Conservation (phyloP, 2,329 filamentous ascomycete species). For the Diaporthe vexans region DNA sequence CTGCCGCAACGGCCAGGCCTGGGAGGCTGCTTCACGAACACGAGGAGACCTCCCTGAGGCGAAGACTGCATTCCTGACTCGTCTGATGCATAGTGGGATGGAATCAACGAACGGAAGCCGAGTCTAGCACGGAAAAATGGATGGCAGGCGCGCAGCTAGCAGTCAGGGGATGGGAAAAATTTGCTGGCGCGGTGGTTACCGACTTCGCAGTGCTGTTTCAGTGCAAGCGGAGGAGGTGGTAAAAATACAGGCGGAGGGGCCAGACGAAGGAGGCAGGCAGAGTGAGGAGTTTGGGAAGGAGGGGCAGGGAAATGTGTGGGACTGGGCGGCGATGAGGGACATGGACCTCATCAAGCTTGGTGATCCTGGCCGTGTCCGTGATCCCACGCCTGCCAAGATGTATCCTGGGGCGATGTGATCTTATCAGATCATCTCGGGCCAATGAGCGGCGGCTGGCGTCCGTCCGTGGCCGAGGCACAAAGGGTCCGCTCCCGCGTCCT, state of each 20-base stretch:
- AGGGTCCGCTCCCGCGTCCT: slow-evolving; percentile 21
- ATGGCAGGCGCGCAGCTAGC: neutral
- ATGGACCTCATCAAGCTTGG: slow-evolving; percentile 29
- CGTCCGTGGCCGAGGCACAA: slow-evolving; percentile 20
- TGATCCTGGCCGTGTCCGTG: slow-evolving; percentile 25
- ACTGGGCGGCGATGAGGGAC: slow-evolving; percentile 13
- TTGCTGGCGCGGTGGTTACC: slow-evolving; percentile 36
- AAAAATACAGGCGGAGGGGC: slow-evolving; percentile 12
- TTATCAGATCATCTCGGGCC: slow-evolving; percentile 47
- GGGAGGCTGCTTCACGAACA: slow-evolving; percentile 9
- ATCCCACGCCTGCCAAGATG: slow-evolving; percentile 23
- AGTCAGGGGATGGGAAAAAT: slow-evolving; percentile 35
- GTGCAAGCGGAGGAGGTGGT: slow-evolving; percentile 35
- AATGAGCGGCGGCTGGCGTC: slow-evolving; percentile 36
- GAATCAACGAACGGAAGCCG: slow-evolving; percentile 1
- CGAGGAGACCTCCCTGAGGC: slow-evolving; percentile 9
- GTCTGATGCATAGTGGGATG: slow-evolving; percentile 15
- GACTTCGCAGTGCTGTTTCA: slow-evolving; percentile 40
- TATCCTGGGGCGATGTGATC: slow-evolving; percentile 41
- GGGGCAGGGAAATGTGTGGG: slow-evolving; percentile 26
- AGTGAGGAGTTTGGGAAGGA: neutral
- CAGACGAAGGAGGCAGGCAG: slow-evolving; percentile 1
- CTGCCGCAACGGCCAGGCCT: neutral
- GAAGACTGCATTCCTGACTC: slow-evolving; percentile 9
- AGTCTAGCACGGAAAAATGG: slow-evolving; percentile 12